These are phyloP conservation scores for Penicillium steckii DNA, from an alignment of 495 filamentous ascomycete genomes.

Conservation along the genomic window DNA sequence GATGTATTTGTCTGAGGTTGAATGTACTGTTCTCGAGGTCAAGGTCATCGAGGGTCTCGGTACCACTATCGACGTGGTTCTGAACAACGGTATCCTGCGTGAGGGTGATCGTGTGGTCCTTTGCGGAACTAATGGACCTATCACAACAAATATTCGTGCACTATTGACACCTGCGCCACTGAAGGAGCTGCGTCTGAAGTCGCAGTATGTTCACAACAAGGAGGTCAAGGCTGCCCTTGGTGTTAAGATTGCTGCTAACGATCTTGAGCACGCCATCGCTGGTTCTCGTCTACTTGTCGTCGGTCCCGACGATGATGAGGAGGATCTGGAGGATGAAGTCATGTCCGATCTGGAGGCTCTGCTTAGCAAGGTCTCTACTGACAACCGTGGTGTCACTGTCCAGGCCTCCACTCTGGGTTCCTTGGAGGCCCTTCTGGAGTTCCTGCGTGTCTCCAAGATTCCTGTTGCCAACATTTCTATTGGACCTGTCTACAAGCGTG, in stretches of 20 bases:
- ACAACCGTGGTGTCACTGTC: constrained; percentile 91
- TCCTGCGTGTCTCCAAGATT: constrained; percentile 91
- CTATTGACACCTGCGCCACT: constrained; percentile 91
- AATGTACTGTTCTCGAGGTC: constrained; percentile 97
- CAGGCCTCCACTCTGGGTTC: constrained; percentile 98
- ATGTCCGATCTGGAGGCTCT: constrained; percentile 92
- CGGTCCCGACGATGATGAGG: constrained; percentile 93
- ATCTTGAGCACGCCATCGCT: constrained; percentile 94
- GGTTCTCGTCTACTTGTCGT: constrained; percentile 93
- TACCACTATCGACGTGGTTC: constrained; percentile 96
- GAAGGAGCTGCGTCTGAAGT: constrained; percentile 92
- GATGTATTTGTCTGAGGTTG: constrained; percentile 98
- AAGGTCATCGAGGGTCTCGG: constrained; percentile 98
- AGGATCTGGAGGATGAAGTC: constrained; percentile 94
- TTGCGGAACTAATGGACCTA: constrained; percentile 92
- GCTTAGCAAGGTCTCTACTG: constrained; percentile 82
- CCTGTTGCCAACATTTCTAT: constrained; percentile 97
- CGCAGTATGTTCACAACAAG: constrained; percentile 96
- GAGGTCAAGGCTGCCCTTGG: constrained; percentile 97
- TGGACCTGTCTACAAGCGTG: constrained; percentile 96
- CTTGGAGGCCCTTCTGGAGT: constrained; percentile 93
- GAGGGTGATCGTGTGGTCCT: constrained; percentile 95
- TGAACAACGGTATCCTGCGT: constrained; percentile 91
- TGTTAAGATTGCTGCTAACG: constrained; percentile 98
- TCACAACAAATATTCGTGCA: constrained; percentile 94